Evolutionary conservation across 1,139 yeast genomes (phyloP).

Genomic region (Hansenula sp.): DNA sequence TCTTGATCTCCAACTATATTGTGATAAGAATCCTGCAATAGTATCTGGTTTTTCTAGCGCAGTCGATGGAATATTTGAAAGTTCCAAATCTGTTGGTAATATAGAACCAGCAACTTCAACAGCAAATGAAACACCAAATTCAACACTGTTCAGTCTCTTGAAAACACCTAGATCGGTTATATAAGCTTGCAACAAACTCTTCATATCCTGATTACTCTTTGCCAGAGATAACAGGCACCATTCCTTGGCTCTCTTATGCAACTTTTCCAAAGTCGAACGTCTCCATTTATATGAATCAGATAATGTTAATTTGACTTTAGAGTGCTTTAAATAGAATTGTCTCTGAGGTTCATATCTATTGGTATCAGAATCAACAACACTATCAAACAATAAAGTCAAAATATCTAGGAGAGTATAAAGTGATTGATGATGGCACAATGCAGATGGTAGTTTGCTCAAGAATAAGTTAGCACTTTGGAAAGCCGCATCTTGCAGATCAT

Average conservation of each 20-base stretch:
- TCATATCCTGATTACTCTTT: conserved; percentile 67
- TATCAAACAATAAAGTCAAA: conserved; percentile 70
- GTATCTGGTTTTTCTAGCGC: conserved; percentile 46
- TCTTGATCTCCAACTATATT: conserved; percentile 69
- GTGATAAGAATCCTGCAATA: conserved; percentile 71
- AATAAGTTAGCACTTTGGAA: conserved; percentile 73
- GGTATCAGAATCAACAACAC: conserved; percentile 82
- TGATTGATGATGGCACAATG: conserved; percentile 71
- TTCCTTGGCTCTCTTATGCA: conserved; percentile 54
- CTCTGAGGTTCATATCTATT: conserved; percentile 83
- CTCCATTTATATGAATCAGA: conserved; percentile 85
- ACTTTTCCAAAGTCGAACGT: conserved; percentile 54
- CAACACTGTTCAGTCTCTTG: conserved; percentile 36
- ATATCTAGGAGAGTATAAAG: conserved; percentile 79
- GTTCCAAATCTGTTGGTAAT: conserved; percentile 60
- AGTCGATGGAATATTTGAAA: conserved; percentile 24
- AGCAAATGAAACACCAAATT: conserved; percentile 86
- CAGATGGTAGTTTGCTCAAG: conserved; percentile 68
- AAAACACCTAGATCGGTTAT: conserved; percentile 43
- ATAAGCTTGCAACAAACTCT: conserved; percentile 74
- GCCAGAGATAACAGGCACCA: conserved; percentile 63
- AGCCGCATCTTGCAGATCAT: conserved; percentile 76
- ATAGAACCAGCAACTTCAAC: conserved; percentile 80
- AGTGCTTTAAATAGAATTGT: conserved; percentile 57
- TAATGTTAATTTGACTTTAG: conserved; percentile 57